Conservation (phyloP, 2,329 filamentous ascomycete genomes). For the Fusarium temperatum region DNA sequence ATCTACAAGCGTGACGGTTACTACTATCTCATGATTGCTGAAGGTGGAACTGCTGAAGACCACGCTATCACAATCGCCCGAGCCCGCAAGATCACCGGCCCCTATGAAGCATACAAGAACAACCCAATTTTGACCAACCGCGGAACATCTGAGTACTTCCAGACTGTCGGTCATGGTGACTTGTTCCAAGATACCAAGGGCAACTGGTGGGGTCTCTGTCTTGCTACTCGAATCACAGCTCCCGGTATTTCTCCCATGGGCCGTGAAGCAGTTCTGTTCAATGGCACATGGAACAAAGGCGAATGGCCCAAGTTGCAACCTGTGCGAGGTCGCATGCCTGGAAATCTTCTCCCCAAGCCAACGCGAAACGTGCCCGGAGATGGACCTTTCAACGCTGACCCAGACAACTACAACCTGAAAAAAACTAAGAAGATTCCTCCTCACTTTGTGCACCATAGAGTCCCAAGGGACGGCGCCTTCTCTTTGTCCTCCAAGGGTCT, state of each 20-base stretch:
- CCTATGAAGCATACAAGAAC: conserved; percentile 47
- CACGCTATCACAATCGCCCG: conserved; percentile 51
- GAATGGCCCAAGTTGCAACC: conserved; percentile 57
- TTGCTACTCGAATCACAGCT: conserved; percentile 42
- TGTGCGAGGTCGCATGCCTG: conserved; percentile 45
- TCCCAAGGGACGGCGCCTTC: conserved; percentile 1
- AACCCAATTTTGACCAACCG: conserved; percentile 52
- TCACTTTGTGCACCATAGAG: conserved; percentile 16
- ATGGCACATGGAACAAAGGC: conserved; percentile 58
- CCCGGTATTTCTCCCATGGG: conserved; percentile 53
- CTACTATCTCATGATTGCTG: conserved; percentile 56
- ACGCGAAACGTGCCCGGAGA: not conserved
- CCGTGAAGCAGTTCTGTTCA: conserved; percentile 55
- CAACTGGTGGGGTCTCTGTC: conserved; percentile 58
- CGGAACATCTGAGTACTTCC: conserved; percentile 43
- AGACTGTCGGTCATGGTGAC: conserved; percentile 46
- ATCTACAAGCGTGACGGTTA: conserved; percentile 53
- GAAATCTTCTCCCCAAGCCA: conserved; percentile 20
- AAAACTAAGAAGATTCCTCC: not conserved
- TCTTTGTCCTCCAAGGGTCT: conserved; percentile 1
- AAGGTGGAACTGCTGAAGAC: conserved; percentile 53
- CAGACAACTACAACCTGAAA: conserved; percentile 4
- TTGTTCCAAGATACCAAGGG: conserved; percentile 47
- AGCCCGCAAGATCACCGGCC: conserved; percentile 46
- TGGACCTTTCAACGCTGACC: conserved; percentile 14